These are phyloP conservation scores for Pleurotus platypus DNA, from an alignment of 768 basidiomycete species.

Conservation along the genomic window DNA sequence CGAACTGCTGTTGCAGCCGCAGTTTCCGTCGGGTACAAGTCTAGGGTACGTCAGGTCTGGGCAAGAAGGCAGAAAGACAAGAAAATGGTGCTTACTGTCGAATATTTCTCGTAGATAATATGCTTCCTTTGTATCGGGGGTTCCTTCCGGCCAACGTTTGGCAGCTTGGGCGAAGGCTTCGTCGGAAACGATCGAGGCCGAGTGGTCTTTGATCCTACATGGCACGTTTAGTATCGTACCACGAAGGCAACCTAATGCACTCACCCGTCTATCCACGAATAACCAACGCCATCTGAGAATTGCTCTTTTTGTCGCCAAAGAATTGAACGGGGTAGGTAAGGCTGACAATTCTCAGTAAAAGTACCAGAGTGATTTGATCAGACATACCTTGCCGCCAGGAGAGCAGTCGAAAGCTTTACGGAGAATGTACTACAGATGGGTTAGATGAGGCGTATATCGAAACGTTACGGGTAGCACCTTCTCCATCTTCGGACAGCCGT, in stretches of 20 bases:
- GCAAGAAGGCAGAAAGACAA: constrained; percentile 5
- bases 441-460: constrained; percentile 10
- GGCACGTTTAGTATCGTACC: no score
- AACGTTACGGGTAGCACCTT: constrained; percentile 53
- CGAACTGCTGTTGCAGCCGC: constrained; percentile 91
- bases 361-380: background rate
- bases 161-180: constrained; percentile 70
- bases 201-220: constrained; percentile 80
- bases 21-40: constrained; percentile 78
- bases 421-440: constrained; percentile 75
- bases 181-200: constrained; percentile 72
- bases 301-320: constrained; percentile 99
- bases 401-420: constrained; percentile 93
- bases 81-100: constrained; percentile 48
- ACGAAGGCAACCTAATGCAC: constrained; percentile 12
- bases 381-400: constrained; percentile 66
- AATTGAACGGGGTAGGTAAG: constrained; percentile 91
- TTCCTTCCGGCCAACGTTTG: constrained; percentile 73
- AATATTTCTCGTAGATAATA: constrained; percentile 92
- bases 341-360: constrained; percentile 34
- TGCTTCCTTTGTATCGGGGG: constrained; percentile 96
- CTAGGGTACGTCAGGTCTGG: constrained; percentile 30
- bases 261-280: constrained; percentile 97
- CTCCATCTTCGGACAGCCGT: constrained; percentile 92
- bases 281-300: constrained; percentile 98